These are phyloP conservation scores for Hericium erinaceus DNA, from an alignment of 768 basidiomycete genomes.

Conservation along the genomic window DNA sequence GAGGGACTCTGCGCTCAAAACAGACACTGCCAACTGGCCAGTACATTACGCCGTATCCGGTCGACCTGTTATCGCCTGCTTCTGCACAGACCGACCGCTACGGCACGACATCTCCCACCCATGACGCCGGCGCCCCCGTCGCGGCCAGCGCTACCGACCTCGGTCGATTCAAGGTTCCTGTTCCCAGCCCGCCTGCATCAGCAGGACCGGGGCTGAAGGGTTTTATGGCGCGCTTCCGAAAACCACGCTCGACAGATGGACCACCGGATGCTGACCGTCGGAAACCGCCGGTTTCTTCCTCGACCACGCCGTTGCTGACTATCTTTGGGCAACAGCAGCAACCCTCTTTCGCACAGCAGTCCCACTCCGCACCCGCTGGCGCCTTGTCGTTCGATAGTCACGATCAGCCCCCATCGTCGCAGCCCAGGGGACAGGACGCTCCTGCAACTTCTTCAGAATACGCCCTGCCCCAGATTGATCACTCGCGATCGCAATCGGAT, in stretches of 20 bases:
- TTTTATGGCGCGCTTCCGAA: slow-evolving; percentile 73
- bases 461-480: neutral
- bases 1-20: slow-evolving; percentile 56
- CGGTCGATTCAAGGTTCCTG: slow-evolving; percentile 42
- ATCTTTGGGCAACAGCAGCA: neutral
- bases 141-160: slow-evolving; percentile 41
- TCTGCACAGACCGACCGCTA: slow-evolving; percentile 30
- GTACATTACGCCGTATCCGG: slow-evolving; percentile 33
- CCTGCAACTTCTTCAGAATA: neutral
- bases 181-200: slow-evolving; percentile 58
- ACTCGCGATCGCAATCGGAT: slow-evolving; percentile 19
- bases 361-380: slow-evolving; percentile 11
- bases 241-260: slow-evolving; percentile 20
- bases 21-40: slow-evolving; percentile 41
- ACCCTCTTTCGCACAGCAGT: slow-evolving; percentile 1
- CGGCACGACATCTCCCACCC: slow-evolving; percentile 23
- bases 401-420: neutral
- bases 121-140: slow-evolving; percentile 24
- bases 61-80: slow-evolving; percentile 33
- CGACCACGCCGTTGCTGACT: slow-evolving; percentile 1
- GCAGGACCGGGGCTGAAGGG: slow-evolving; percentile 69
- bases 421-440: neutral
- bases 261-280: slow-evolving; percentile 20
- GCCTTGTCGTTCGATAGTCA: slow-evolving; percentile 9
- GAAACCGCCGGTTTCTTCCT: slow-evolving; percentile 4